Percentiles rank a stretch among this genome's conserved stretches.
Evolutionary conservation across 176 grass and related monocot genomes (phyloP).

Genomic region (Musa acuminata): DNA sequence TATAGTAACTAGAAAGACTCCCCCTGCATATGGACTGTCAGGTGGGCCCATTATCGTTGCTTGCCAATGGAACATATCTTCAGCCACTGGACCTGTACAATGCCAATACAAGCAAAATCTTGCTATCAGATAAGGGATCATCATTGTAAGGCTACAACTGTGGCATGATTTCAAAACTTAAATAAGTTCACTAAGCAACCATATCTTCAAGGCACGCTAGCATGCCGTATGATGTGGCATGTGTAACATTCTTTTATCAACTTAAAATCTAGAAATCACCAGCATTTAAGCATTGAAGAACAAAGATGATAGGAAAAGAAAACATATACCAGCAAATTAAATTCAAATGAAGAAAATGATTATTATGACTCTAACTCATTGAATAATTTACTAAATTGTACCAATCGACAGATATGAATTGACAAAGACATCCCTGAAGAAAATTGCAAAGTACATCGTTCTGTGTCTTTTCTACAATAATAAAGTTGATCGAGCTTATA

Average conservation of each 20-base stretch:
- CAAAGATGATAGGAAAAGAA: not conserved
- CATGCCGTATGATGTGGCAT: too few relatives aligned
- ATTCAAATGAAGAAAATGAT: too few relatives aligned
- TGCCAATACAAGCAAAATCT: not conserved
- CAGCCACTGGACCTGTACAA: conserved; percentile 56
- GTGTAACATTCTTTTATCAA: too few relatives aligned
- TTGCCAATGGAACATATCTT: conserved; percentile 80
- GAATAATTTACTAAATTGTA: not conserved
- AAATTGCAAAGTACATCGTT: too few relatives aligned
- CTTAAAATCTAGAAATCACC: too few relatives aligned
- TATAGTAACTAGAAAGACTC: conserved; percentile 70
- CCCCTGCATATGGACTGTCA: conserved; percentile 69
- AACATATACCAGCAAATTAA: too few relatives aligned
- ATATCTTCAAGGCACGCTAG: too few relatives aligned
- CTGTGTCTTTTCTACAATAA: too few relatives aligned
- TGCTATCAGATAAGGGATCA: not conserved
- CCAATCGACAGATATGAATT: not conserved
- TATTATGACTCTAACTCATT: not conserved
- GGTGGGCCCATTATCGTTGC: conserved; percentile 73
- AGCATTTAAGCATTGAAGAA: not conserved
- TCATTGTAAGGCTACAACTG: not conserved
- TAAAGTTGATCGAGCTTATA: too few relatives aligned
- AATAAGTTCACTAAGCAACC: too few relatives aligned
- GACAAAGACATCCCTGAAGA: not conserved
- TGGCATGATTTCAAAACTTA: too few relatives aligned